Conservation (phyloP, 2,329 filamentous ascomycete species). For the Arthrobotrys megalospora region DNA sequence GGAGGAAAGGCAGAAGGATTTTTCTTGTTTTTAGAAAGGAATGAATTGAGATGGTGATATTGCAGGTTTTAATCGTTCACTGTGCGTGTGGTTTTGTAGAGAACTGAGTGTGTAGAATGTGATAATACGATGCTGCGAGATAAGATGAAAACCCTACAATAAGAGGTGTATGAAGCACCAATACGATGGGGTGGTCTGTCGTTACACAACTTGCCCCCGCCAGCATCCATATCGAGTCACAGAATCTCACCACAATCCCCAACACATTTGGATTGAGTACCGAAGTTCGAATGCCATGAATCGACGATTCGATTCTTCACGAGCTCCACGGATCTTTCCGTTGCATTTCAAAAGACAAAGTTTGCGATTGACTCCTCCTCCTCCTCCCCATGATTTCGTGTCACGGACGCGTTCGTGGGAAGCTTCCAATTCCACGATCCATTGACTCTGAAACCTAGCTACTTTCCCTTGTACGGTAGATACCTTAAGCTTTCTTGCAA, state of each 20-base stretch:
- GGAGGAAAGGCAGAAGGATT: conserved; percentile 53
- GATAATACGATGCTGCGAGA: too few relatives aligned
- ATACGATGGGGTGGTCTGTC: background rate
- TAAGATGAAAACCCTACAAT: too few relatives aligned
- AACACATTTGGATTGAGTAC: background rate
- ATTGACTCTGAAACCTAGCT: background rate
- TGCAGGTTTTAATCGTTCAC: background rate
- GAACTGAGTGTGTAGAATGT: too few relatives aligned
- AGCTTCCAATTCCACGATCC: background rate
- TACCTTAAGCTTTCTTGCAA: background rate
- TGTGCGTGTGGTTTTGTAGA: too few relatives aligned
- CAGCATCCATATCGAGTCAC: background rate
- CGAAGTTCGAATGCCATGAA: too few relatives aligned
- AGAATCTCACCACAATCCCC: background rate
- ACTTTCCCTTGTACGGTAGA: background rate
- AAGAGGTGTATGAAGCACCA: too few relatives aligned
- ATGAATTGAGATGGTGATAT: conserved; percentile 20
- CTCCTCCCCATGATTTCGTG: conserved; percentile 25
- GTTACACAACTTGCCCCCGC: background rate
- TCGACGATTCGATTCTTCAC: too few relatives aligned
- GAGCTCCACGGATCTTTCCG: background rate
- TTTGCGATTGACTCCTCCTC: conserved; percentile 19
- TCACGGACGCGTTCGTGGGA: conserved; percentile 3
- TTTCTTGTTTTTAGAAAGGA: conserved; percentile 25
- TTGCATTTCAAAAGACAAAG: background rate